Conservation (phyloP, 495 filamentous ascomycete species). For the Cenococcum geophilum region DNA sequence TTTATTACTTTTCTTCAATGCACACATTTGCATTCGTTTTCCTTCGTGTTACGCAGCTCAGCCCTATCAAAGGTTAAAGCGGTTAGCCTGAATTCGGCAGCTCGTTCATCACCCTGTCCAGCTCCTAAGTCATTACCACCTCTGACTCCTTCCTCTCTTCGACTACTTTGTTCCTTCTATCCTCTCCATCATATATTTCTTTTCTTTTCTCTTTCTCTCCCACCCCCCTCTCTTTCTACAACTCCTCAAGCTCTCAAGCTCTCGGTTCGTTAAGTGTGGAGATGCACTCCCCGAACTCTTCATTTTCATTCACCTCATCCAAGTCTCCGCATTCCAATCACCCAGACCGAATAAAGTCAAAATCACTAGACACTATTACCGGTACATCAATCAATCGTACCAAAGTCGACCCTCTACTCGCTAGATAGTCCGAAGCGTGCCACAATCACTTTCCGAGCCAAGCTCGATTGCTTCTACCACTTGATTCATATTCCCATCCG, state of each 20-base stretch:
- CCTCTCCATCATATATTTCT: neutral
- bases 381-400: neutral
- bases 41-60: neutral
- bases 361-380: neutral
- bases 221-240: neutral
- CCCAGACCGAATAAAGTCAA: neutral
- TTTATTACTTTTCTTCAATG: neutral
- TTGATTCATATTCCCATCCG: neutral
- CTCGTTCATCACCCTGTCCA: neutral
- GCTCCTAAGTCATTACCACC: conserved; percentile 1
- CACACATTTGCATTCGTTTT: neutral
- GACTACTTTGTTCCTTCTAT: neutral
- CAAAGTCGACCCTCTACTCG: neutral
- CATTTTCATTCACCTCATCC: conserved; percentile 10
- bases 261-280: conserved; percentile 10
- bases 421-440: conserved; percentile 5
- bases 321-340: neutral
- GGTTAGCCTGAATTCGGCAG: neutral
- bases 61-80: neutral
- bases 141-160: neutral
- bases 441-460: neutral
- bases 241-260: neutral
- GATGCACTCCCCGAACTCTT: conserved; percentile 22
- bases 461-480: neutral
- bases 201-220: neutral